Base-by-base conservation (phyloP, 495 filamentous ascomycete genomes). In the Aspergillus baeticus region DNA sequence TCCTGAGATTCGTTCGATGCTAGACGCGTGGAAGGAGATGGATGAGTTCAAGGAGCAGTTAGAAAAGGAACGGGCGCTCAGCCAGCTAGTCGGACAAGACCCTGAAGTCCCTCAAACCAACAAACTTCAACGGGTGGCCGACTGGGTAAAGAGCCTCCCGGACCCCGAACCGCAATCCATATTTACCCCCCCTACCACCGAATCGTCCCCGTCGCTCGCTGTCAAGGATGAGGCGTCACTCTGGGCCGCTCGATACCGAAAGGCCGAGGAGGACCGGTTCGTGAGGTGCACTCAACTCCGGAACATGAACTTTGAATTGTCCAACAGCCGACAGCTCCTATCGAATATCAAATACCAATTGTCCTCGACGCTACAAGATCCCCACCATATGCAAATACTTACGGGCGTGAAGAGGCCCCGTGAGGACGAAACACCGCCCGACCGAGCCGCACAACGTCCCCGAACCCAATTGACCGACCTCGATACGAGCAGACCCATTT, bases 141-240 rank as follows among this genome's bases (percentile, higher is more conserved):
- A 59, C 50, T 66, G 64, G 64, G 53, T 66, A 1, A 55, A 48
- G 22, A 59, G 55, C 39, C 53, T 63, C n/a, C 64, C 64, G n/a
- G 50, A 44, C 14, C 47, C 56, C 21, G 59, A 51, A 35, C 55
- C 21, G 26, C 14, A 21, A 41, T 51, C 39, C 35, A 37, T 42
- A 47, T 46, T 44, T 39, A 57, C 49, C 50, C 48, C 42, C 52
- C 53, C 34, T 15, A 46, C 47, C 13, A 23, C 38, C 49, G 11
- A 57, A 15, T 37, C 39, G 13, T 34, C 38, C 2, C 51, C 26
- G 17, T 10, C 51, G 3, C 37, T 36, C 4, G 39, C 44, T n/a
- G 44, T 34, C 18, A 34, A 50, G 10, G 47, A 50, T 38, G 47
- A 50, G 10, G 13, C 47, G 2, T 18, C 34, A 42, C 54, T 31